Evolutionary conservation across 768 basidiomycete genomes (phyloP).

Genomic region (Boletus rubropictus): DNA sequence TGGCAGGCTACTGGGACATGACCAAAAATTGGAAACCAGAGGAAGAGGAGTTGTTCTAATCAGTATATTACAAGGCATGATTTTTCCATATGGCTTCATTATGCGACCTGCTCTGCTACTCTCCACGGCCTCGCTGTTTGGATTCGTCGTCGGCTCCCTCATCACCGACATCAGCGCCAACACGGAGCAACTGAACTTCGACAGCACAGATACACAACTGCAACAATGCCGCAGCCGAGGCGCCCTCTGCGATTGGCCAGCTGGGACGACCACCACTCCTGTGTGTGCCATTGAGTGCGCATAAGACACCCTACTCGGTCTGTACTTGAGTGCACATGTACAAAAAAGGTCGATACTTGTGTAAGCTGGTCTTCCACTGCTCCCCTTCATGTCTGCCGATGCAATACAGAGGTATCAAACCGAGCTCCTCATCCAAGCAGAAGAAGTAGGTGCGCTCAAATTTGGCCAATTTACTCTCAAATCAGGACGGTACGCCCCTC

Average conservation of each 20-base stretch:
- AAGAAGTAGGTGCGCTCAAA: slow-evolving; percentile 69
- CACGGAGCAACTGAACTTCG: slow-evolving; percentile 2
- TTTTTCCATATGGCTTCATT: too few relatives aligned
- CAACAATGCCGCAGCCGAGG: background rate
- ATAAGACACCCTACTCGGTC: slow-evolving; percentile 6
- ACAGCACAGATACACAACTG: background rate
- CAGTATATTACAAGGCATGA: background rate
- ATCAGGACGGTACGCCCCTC: slow-evolving; percentile 76
- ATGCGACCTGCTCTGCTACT: slow-evolving; percentile 9
- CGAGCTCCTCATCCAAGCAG: slow-evolving; percentile 63
- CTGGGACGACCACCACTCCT: slow-evolving; percentile 13
- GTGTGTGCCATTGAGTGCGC: slow-evolving; percentile 6
- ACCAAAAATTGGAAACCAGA: slow-evolving; percentile 86
- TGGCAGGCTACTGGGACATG: slow-evolving; percentile 92
- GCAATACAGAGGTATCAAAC: slow-evolving; percentile 47
- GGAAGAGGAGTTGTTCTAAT: slow-evolving; percentile 65
- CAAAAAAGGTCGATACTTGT: too few relatives aligned
- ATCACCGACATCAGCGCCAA: background rate
- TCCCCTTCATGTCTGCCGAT: slow-evolving; percentile 18
- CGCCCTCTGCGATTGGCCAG: slow-evolving; percentile 13
- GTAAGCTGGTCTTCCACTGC: background rate
- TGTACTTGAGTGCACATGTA: slow-evolving; percentile 2
- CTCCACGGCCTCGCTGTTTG: background rate
- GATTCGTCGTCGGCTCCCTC: slow-evolving; percentile 3
- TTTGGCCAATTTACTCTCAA: slow-evolving; percentile 93